Percentiles rank a stretch among this genome's conserved stretches.
Evolutionary conservation across 257 asterid species (phyloP).

Genomic region (Gentiana macrophylla): DNA sequence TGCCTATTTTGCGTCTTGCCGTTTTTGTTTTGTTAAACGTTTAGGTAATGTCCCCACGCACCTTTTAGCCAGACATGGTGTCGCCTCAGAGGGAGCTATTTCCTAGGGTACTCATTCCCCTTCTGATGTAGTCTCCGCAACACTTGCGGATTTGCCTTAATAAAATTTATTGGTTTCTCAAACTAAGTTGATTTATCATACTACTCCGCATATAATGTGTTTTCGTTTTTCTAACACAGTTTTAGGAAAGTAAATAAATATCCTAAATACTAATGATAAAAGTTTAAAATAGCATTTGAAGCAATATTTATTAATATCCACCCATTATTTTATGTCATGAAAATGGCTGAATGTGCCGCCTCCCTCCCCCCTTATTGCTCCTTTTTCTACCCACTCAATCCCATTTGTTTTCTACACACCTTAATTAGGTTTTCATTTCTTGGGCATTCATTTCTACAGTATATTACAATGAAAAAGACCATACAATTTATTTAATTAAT

Average conservation of each 20-base stretch:
- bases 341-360: too few species aligned
- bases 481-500: conserved; percentile 5
- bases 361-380: conserved; percentile 21
- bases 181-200: background rate
- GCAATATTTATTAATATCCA: conserved; percentile 11
- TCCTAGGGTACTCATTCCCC: too few species aligned
- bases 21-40: too few species aligned
- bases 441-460: conserved; percentile 12
- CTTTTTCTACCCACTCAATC: conserved; percentile 37
- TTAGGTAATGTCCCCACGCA: too few species aligned
- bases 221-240: background rate
- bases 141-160: too few species aligned
- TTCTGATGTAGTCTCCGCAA: too few species aligned
- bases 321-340: too few species aligned
- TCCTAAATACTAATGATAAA: background rate
- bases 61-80: too few species aligned
- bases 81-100: too few species aligned
- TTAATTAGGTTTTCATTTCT: conserved; percentile 34
- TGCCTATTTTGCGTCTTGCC: too few species aligned
- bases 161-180: too few species aligned
- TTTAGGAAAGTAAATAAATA: background rate
- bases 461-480: conserved; percentile 4
- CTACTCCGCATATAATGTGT: background rate
- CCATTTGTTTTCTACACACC: conserved; percentile 38
- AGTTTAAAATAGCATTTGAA: background rate